Percentiles rank a stretch among this genome's conserved stretches.
phyloP scores from a whole-genome alignment of 148 eudicot species.

The Rhododendron ferrugineum region DNA sequence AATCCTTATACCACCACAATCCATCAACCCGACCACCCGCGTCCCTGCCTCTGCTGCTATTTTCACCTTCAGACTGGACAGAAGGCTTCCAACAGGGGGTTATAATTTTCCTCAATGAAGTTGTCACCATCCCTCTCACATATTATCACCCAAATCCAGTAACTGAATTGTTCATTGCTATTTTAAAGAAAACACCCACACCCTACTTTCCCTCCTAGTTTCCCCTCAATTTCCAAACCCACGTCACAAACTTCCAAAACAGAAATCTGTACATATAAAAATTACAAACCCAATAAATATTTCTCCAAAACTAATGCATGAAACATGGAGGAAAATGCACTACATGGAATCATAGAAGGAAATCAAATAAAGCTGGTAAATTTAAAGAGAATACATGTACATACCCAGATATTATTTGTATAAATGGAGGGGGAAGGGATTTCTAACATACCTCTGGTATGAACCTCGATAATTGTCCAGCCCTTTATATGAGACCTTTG shows the following conservation, averaged over 20 bases:
- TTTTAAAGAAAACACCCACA: neutral
- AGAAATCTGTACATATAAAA: conserved; percentile 23
- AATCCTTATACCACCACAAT: conserved; percentile 74
- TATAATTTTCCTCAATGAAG: conserved; percentile 41
- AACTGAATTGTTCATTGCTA: conserved; percentile 21
- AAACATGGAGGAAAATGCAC: neutral
- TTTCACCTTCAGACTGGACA: conserved; percentile 24
- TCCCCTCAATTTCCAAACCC: conserved; percentile 19
- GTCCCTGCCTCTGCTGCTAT: conserved; percentile 27
- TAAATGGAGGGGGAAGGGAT: neutral
- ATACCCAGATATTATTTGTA: neutral
- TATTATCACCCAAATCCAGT: conserved; percentile 33
- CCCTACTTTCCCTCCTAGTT: conserved; percentile 10
- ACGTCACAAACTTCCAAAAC: conserved; percentile 19
- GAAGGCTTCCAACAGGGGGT: conserved; percentile 62
- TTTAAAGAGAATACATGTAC: neutral
- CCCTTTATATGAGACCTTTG: conserved; percentile 5
- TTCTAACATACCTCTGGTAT: conserved; percentile 12
- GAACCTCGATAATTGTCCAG: neutral
- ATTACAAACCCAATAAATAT: conserved; percentile 6
- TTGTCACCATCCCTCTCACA: conserved; percentile 57
- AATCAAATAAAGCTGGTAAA: neutral
- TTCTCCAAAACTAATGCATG: neutral
- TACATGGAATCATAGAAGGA: neutral
- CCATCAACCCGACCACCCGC: conserved; percentile 41